Evolutionary conservation across 2,329 filamentous ascomycete genomes (phyloP).

Genomic region (Alternaria sp.): DNA sequence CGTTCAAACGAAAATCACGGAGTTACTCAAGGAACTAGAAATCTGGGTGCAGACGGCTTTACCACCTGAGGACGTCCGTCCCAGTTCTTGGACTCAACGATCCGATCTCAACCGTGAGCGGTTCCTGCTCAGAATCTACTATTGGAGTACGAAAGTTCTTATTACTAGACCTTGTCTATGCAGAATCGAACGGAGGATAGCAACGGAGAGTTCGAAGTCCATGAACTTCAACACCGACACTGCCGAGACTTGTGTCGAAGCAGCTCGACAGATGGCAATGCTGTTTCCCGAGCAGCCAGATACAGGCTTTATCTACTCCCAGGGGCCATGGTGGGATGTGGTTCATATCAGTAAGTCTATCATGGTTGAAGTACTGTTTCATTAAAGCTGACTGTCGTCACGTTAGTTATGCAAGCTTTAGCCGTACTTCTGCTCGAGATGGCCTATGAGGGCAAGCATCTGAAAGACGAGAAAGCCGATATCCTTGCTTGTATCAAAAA

Average conservation of each 20-base stretch:
- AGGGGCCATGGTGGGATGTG: conserved; percentile 54
- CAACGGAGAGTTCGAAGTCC: conserved; percentile 34
- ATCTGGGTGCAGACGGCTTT: conserved; percentile 42
- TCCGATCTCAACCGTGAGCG: conserved; percentile 21
- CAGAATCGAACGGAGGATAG: conserved; percentile 46
- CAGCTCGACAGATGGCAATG: conserved; percentile 44
- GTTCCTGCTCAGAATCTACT: conserved; percentile 38
- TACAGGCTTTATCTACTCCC: conserved; percentile 37
- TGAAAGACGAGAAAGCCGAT: conserved; percentile 33
- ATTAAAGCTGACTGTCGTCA: not conserved
- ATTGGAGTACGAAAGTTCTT: conserved; percentile 48
- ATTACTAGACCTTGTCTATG: conserved; percentile 53
- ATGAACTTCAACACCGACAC: conserved; percentile 44
- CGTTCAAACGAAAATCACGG: conserved; percentile 44
- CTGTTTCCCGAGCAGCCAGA: conserved; percentile 46
- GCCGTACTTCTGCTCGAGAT: conserved; percentile 51
- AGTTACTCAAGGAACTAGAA: conserved; percentile 42
- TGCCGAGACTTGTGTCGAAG: conserved; percentile 45
- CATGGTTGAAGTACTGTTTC: rapidly evolving
- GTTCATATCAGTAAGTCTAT: conserved; percentile 43
- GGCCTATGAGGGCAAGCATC: conserved; percentile 39
- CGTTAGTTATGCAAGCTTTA: conserved; percentile 49
- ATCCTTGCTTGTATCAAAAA: conserved; percentile 46
- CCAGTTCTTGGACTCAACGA: conserved; percentile 25
- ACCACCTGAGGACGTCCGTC: conserved; percentile 5